A percentile compares a stretch with the other conserved stretches of the same genome.
These are phyloP conservation scores for Backusella luteola DNA, from an alignment of 192 early-diverging fungal genomes.

Conservation along the genomic window DNA sequence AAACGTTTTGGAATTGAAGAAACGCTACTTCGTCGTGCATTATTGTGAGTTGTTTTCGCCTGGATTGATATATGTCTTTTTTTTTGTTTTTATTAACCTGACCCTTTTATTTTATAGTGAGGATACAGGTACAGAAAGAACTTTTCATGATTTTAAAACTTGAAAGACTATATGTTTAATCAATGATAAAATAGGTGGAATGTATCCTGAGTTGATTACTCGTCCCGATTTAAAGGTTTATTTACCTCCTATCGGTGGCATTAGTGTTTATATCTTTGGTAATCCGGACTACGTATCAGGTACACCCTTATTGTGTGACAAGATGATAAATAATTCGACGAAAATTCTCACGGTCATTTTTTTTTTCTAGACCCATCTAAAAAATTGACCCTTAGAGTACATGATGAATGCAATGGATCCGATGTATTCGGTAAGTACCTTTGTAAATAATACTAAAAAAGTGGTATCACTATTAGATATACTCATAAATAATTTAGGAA, in stretches of 20 bases:
- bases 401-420: conserved; percentile 95
- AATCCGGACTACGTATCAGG: conserved; percentile 71
- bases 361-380: conserved; percentile 64
- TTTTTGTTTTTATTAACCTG: background rate
- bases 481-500: conserved; percentile 28
- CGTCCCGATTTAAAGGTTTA: conserved; percentile 92
- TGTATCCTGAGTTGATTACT: conserved; percentile 94
- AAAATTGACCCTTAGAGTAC: conserved; percentile 81
- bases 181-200: conserved; percentile 49
- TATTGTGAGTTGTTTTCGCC: conserved; percentile 65
- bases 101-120: conserved; percentile 45
- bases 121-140: conserved; percentile 63
- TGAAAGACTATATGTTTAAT: background rate
- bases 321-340: background rate
- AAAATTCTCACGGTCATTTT: background rate
- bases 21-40: conserved; percentile 72
- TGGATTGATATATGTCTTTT: background rate
- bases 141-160: background rate
- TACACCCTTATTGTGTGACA: conserved; percentile 4
- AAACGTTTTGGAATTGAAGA: conserved; percentile 85
- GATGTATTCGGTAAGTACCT: conserved; percentile 69
- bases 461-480: background rate
- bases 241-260: conserved; percentile 89
- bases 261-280: conserved; percentile 94
- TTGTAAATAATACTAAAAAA: background rate